Base-by-base conservation (phyloP, 2,329 filamentous ascomycete genomes). In the Chaetothyriales sp. region DNA sequence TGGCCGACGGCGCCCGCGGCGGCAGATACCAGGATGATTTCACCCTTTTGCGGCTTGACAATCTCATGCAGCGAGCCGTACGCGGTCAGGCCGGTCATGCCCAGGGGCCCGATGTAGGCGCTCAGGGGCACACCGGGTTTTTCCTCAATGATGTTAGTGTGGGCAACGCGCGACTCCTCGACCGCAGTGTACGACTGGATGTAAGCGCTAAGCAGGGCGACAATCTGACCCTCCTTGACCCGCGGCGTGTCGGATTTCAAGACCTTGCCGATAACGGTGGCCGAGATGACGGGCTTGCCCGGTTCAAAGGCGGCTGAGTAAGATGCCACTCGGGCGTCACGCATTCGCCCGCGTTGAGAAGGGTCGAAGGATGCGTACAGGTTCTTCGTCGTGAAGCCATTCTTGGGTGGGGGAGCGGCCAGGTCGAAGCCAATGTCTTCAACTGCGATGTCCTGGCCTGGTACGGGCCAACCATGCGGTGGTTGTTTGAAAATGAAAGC, bases 261-360 rank as follows among this genome's bases (percentile, higher is more conserved):
- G 12, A 90, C 78, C 58, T 76, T 78, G 55, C 76, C 72, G 55
- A 88, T 70, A 43, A 71, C 72, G 57, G 66, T 66, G 67, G 80
- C 86, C 58, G 65, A 68, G 53, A 51, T 22, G 15, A 89, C 75
- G 55, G 83, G 77, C 57, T 75, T 65, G 62, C 72, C 73, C 48
- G 81, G 63, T 20, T 71, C 64, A 62, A 78, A 86, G 2, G 79
- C 67, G 3, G 78, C 68, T 12, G 69, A 66, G 72, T 84, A 87
- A 6, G 81, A 85, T 66, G 80, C 76, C 62, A 68, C 62, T 25
- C 8, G 18, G 22, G 68, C 63, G 47, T 73, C 68, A 46, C 83
- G 79, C 82, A 90, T 86, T 57, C 77, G 75, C 51, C 81, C 82
- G 51, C 85, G 80, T 69, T 83, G 77, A 70, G 88, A 89, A 2